Evolutionary conservation across 2,329 filamentous ascomycete species (phyloP).

Genomic region (Claviceps lovelessii): DNA sequence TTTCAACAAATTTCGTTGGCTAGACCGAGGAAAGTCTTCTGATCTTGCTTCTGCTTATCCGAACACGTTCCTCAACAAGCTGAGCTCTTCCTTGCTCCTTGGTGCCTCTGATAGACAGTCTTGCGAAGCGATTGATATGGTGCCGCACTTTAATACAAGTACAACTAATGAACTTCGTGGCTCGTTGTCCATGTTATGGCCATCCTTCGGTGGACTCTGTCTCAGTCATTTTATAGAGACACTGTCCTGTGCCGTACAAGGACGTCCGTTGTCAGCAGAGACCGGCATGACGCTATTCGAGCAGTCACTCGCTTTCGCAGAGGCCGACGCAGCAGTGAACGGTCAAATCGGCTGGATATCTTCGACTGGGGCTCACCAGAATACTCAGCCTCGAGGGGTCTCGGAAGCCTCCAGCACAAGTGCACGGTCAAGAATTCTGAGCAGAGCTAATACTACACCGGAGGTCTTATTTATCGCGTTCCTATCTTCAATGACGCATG

Average conservation of each 20-base stretch:
- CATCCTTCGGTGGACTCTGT: slow-evolving; percentile 54
- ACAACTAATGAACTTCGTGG: slow-evolving; percentile 46
- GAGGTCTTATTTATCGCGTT: slow-evolving; percentile 78
- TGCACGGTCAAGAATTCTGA: slow-evolving; percentile 54
- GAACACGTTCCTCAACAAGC: slow-evolving; percentile 53
- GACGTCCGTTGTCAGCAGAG: slow-evolving; percentile 64
- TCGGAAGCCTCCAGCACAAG: slow-evolving; percentile 29
- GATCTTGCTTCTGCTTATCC: slow-evolving; percentile 56
- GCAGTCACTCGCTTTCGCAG: slow-evolving; percentile 87
- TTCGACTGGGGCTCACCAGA: slow-evolving; percentile 36
- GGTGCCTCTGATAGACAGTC: slow-evolving; percentile 61
- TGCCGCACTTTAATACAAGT: slow-evolving; percentile 36
- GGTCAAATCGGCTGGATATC: slow-evolving; percentile 61
- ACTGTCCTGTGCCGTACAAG: slow-evolving; percentile 74
- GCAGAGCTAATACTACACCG: slow-evolving; percentile 72
- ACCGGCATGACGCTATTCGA: slow-evolving; percentile 95
- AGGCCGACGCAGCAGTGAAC: slow-evolving; percentile 78
- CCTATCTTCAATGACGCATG: slow-evolving; percentile 77
- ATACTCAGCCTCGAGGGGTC: slow-evolving; percentile 12
- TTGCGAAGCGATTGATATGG: slow-evolving; percentile 63
- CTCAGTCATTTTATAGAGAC: slow-evolving; percentile 82
- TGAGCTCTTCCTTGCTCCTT: slow-evolving; percentile 59
- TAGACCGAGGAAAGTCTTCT: slow-evolving; percentile 47
- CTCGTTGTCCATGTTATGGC: slow-evolving; percentile 65
- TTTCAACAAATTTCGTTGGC: slow-evolving; percentile 56